Evolutionary conservation across 257 asterid species (phyloP).

Genomic region (Penstemon eatonii): DNA sequence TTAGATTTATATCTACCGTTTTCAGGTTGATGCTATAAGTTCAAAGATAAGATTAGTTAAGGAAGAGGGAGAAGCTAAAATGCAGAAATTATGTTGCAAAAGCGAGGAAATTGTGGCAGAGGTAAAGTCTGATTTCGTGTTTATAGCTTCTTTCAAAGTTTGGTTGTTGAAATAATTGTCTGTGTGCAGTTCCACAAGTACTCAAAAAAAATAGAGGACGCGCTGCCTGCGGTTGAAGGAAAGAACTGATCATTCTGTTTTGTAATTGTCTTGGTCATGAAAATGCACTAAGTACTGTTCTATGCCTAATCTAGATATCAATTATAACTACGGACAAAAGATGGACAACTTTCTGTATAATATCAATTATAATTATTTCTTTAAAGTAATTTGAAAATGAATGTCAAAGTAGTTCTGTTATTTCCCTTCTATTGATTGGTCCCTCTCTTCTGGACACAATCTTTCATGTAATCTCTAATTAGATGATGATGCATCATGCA

Average conservation of each 20-base stretch:
- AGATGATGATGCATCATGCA: too few relatives aligned
- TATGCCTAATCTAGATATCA: too few relatives aligned
- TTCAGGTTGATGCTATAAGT: constrained; percentile 54
- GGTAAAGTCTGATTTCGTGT: constrained; percentile 39
- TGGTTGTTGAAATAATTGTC: constrained; percentile 15
- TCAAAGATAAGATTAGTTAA: constrained; percentile 42
- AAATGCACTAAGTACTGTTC: too few relatives aligned
- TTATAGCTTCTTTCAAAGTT: constrained; percentile 1
- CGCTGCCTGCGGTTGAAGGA: constrained; percentile 38
- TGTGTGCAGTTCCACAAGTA: constrained; percentile 59
- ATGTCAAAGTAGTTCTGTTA: too few relatives aligned
- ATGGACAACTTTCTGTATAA: too few relatives aligned
- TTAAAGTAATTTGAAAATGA: too few relatives aligned
- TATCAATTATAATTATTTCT: too few relatives aligned
- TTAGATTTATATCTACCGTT: constrained; percentile 21
- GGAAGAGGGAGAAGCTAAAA: constrained; percentile 62
- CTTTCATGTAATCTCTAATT: too few relatives aligned
- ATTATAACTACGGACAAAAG: too few relatives aligned
- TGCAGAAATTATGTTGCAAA: constrained; percentile 47
- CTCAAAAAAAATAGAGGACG: constrained; percentile 44
- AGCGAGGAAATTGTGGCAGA: constrained; percentile 60
- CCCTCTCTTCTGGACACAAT: too few relatives aligned
- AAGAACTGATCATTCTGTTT: not conserved
- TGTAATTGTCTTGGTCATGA: too few relatives aligned
- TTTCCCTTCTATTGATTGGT: too few relatives aligned